Base-by-base conservation (phyloP, 2,329 filamentous ascomycete species). In the Aspergillus sp. region DNA sequence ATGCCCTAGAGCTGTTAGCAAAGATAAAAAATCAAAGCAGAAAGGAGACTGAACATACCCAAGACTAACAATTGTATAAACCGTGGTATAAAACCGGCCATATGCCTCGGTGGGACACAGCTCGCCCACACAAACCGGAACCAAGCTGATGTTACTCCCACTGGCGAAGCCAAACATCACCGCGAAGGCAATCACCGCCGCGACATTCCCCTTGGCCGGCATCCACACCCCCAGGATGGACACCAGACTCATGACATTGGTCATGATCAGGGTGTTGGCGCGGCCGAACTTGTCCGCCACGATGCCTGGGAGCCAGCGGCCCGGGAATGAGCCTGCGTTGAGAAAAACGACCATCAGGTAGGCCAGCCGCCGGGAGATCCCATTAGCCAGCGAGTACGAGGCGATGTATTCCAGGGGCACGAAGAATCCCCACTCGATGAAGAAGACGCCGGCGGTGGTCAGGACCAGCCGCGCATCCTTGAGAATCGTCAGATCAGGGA, bases 101-200 rank as follows among this genome's bases (percentile, higher is more conserved):
- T 77, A 78, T 41, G 70, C 62, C 40, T 71, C 63, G 0, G 67
- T 69, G 1, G 63, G 59, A 56, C 77, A 79, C 7, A 80, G 61
- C 59, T 79, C 74, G 2, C 76, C 74, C 2, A 80, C 66, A 53
- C 76, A 79, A 1, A 74, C 68, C 1, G 72, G 73, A 9, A 67
- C 69, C 45, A 75, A 49, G 35, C 65, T 69, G 46, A 75, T 68
- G 40, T 73, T 73, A 13, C 63, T 67, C 0, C 73, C 73, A 30
- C 63, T 66, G 1, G 58, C 66, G 48, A 75, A 73, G 1, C 73
- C 72, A 49, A 75, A 65, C 3, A 62, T 48, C 4, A 63, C 51
- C 1, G 61, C 53, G 32, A 65, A 63, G n/a, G 60, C 45, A 8
- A 63, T 54, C 1, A 58, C 51, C 3, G 56, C 62, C 17, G 47